Conservation (phyloP, 345 rosid species). For the Dipteronia sinensis region DNA sequence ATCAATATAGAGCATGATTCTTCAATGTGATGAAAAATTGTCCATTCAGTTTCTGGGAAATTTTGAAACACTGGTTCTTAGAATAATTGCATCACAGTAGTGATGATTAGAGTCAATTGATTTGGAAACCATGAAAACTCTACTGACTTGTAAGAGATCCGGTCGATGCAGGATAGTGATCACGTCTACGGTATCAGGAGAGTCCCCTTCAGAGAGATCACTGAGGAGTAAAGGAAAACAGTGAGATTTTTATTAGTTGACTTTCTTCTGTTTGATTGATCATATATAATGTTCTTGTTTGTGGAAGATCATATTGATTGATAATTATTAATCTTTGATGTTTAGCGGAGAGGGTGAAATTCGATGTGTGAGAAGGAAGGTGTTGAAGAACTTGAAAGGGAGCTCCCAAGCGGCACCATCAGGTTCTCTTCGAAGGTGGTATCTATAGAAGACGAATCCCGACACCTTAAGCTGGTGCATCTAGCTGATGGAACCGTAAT, state of each 20-base stretch:
- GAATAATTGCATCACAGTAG: no score
- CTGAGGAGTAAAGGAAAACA: neutral
- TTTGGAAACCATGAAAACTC: neutral
- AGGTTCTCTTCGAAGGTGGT: slow-evolving; percentile 68
- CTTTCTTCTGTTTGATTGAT: neutral
- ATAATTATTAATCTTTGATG: neutral
- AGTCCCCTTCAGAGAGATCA: slow-evolving; percentile 21
- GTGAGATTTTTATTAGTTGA: neutral
- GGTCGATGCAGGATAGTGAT: slow-evolving; percentile 35
- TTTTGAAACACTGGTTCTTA: no score
- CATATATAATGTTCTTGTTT: no score
- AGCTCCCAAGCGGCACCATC: slow-evolving; percentile 64
- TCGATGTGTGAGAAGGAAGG: slow-evolving; percentile 55
- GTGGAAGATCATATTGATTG: neutral
- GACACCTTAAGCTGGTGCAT: slow-evolving; percentile 50
- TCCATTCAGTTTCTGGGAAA: no score
- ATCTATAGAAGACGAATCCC: slow-evolving; percentile 60
- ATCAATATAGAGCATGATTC: no score
- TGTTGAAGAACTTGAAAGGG: slow-evolving; percentile 52
- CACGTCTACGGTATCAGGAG: slow-evolving; percentile 25
- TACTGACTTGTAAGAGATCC: neutral
- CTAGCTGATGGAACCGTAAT: slow-evolving; percentile 60
- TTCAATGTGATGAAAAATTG: no score
- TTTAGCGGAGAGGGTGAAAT: slow-evolving; percentile 46
- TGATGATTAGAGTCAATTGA: neutral